Evolutionary conservation across 306 rosid species (phyloP), one percentile per base, ranked within the genome.

Genomic region (Lotus japonicus): DNA sequence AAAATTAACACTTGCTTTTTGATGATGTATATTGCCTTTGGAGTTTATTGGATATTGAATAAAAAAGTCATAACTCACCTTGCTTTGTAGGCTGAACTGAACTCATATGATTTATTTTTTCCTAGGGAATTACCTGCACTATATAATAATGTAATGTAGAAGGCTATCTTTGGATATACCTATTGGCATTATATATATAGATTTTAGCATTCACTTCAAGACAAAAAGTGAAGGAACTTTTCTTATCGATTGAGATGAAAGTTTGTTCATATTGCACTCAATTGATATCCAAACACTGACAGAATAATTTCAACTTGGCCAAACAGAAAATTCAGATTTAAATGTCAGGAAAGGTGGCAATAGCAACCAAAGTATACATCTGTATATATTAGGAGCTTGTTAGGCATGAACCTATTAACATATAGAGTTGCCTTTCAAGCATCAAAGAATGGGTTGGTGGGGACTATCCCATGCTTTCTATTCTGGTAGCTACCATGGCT

Each of bases 361-460:
- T 11, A 67, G 21, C 67, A 67, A 56, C 68, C 81, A 52, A 53
- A 71, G 61, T 62, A 61, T 56, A 61, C 49, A 59, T 52, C 7
- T 70, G 67, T 36, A 80, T 87, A 84, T 82, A 81, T 84, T 74
- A 82, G 59, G 83, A 75, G 78, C 82, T 81, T 87, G 95, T 75
- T 76, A 72, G 80, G 83, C 84, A 71, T 79, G 77, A 78, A 84
- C 76, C 82, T 80, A 77, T 73, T 41, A 73, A 81, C 88, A 84
- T 72, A 75, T 67, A 86, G 54, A 51, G 61, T 79, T 81, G 57
- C 86, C 84, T 77, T 77, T 79, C 89, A 87, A 82, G 88, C 86
- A 83, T 75, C 77, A 87, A 85, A 84, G 80, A 91, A 91, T 85
- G 63, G 52, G 74, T 68, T 80, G 77, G 72, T 26, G 72, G 7